Conservation (phyloP, 139 green algal species). For the Picochlorum sp. region DNA sequence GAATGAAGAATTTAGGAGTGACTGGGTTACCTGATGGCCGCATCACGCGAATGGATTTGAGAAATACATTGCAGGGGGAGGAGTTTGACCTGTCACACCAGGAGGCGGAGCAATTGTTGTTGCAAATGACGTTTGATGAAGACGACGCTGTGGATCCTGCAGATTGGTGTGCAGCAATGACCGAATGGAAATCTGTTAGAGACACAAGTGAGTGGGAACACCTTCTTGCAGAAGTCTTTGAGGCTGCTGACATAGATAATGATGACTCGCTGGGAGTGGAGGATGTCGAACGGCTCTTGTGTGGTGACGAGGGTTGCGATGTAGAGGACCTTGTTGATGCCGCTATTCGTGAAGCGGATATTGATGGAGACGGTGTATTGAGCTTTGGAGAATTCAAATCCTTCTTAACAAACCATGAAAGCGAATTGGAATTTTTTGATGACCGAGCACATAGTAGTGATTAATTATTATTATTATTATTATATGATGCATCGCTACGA, state of each 20-base stretch:
- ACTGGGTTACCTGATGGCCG: slow-evolving; percentile 6
- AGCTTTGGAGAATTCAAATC: slow-evolving; percentile 35
- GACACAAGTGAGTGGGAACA: slow-evolving; percentile 31
- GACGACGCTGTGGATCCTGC: slow-evolving; percentile 30
- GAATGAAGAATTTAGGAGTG: slow-evolving; percentile 5
- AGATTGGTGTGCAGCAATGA: slow-evolving; percentile 58
- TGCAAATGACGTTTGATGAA: slow-evolving; percentile 21
- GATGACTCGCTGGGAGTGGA: slow-evolving; percentile 32
- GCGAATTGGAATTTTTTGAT: slow-evolving; percentile 39
- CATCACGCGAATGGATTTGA: slow-evolving; percentile 1
- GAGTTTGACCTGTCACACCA: slow-evolving; percentile 44
- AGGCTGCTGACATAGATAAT: slow-evolving; percentile 38
- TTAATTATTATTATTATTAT: neutral
- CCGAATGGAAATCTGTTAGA: slow-evolving; percentile 58
- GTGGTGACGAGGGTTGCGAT: slow-evolving; percentile 22
- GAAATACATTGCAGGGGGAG: slow-evolving; percentile 30
- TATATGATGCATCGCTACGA: neutral
- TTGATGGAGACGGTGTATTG: slow-evolving; percentile 34
- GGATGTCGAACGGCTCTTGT: slow-evolving; percentile 44
- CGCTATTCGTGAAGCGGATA: slow-evolving; percentile 41
- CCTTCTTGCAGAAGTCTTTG: slow-evolving; percentile 37
- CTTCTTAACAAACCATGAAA: slow-evolving; percentile 18
- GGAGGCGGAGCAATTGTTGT: slow-evolving; percentile 39
- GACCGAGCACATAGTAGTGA: slow-evolving; percentile 5
- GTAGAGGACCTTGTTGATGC: slow-evolving; percentile 29